phyloP scores from a whole-genome alignment of 1,284 basidiomycete species.

The Irpex lacteus region DNA sequence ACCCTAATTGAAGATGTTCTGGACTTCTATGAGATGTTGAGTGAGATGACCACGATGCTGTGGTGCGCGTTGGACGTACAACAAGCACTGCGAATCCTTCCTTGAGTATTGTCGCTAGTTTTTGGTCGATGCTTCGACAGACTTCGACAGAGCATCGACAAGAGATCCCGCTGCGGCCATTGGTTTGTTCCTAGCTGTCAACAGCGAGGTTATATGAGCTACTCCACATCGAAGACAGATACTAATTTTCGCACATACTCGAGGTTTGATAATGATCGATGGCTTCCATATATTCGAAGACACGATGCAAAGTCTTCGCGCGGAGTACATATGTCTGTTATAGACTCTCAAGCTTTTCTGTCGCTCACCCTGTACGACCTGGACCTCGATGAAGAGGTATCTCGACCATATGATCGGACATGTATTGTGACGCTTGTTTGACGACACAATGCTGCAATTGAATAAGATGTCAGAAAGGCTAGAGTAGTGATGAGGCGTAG shows the following conservation, averaged over 20 bases:
- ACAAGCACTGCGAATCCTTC: not conserved
- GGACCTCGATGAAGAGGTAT: not conserved
- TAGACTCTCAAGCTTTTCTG: not conserved
- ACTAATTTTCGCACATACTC: not conserved
- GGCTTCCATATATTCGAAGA: not conserved
- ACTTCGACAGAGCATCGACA: not conserved
- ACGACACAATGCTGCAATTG: not conserved
- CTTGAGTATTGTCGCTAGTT: not conserved
- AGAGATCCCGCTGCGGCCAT: not conserved
- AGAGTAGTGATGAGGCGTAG: not conserved
- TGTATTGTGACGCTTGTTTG: not conserved
- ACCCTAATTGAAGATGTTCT: not conserved
- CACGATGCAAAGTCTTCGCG: not conserved
- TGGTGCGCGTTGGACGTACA: not conserved
- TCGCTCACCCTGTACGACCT: not conserved
- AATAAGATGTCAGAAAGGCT: not conserved
- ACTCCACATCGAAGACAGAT: not conserved
- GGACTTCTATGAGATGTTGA: not conserved
- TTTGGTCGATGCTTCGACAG: not conserved
- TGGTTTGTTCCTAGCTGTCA: not conserved
- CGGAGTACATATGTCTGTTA: not conserved
- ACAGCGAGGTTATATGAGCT: not conserved
- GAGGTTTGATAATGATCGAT: not conserved
- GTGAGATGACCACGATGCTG: not conserved
- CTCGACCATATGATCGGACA: not conserved